Percentiles rank a stretch among this genome's conserved stretches.
Conservation (phyloP, 2,329 filamentous ascomycete genomes). For the Claviceps digitariae region DNA sequence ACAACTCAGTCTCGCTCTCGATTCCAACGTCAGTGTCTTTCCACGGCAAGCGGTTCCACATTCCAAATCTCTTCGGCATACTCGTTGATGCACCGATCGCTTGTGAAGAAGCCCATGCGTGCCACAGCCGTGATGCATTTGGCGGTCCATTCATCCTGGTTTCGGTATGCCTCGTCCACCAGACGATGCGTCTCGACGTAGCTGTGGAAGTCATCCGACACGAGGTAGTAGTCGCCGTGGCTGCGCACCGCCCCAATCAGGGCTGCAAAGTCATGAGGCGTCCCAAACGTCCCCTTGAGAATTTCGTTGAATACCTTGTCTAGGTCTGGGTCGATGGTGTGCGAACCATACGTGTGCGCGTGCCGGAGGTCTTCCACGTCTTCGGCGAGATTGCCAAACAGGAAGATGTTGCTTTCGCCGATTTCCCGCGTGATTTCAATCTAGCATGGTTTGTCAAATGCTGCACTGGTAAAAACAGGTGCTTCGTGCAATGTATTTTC, state of each 20-base stretch:
- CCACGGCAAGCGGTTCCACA: slow-evolving; percentile 59
- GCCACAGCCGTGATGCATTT: slow-evolving; percentile 83
- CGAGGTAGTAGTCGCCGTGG: slow-evolving; percentile 94
- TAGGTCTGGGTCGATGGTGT: slow-evolving; percentile 65
- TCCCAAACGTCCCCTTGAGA: slow-evolving; percentile 67
- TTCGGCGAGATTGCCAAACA: slow-evolving; percentile 91
- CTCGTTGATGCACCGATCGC: slow-evolving; percentile 89
- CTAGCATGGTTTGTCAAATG: slow-evolving; percentile 17
- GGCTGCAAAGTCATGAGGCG: slow-evolving; percentile 63
- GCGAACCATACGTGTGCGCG: slow-evolving; percentile 69
- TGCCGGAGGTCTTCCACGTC: slow-evolving; percentile 95
- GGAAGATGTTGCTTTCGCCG: slow-evolving; percentile 93
- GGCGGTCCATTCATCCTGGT: slow-evolving; percentile 83
- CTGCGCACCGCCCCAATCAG: slow-evolving; percentile 76
- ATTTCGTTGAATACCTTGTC: slow-evolving; percentile 75
- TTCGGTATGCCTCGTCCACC: slow-evolving; percentile 82
- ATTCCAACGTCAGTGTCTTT: slow-evolving; percentile 7
- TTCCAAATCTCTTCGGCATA: slow-evolving; percentile 98
- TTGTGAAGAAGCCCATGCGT: slow-evolving; percentile 95
- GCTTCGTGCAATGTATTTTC: neutral
- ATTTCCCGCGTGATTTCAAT: slow-evolving; percentile 98
- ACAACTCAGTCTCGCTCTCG: no score
- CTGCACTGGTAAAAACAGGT: neutral
- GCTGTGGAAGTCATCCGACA: slow-evolving; percentile 92
- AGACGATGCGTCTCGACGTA: slow-evolving; percentile 85